A percentile compares a stretch with the other conserved stretches of the same genome.
These are phyloP conservation scores for Talaromyces liani DNA, from an alignment of 495 filamentous ascomycete genomes.

Conservation along the genomic window DNA sequence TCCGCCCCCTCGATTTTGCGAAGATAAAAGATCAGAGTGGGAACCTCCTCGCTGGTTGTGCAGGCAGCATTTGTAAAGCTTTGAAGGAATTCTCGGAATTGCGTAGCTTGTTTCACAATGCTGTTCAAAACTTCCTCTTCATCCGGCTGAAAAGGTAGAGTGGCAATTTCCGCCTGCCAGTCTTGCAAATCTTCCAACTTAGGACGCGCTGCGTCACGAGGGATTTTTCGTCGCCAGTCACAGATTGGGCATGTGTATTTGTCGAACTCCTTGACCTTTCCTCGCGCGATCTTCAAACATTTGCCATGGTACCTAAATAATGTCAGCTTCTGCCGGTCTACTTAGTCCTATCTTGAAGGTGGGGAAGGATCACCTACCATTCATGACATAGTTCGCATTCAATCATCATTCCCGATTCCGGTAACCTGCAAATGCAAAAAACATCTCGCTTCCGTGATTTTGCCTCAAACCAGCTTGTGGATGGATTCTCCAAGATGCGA, in stretches of 20 bases:
- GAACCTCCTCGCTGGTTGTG: slow-evolving; percentile 75
- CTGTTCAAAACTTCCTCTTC: slow-evolving; percentile 78
- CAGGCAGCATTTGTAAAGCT: slow-evolving; percentile 73
- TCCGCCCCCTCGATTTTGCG: slow-evolving; percentile 98
- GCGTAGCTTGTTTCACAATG: slow-evolving; percentile 76
- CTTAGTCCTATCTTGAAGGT: background rate
- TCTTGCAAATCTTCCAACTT: slow-evolving; percentile 86
- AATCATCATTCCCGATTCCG: slow-evolving; percentile 98
- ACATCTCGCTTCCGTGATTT: slow-evolving; percentile 63
- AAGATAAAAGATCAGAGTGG: slow-evolving; percentile 91
- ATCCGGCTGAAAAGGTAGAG: slow-evolving; percentile 89
- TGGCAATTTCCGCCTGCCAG: slow-evolving; percentile 80
- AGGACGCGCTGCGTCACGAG: slow-evolving; percentile 92
- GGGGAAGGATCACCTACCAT: slow-evolving; percentile 53
- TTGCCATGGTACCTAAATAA: slow-evolving; percentile 86
- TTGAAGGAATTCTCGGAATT: slow-evolving; percentile 77
- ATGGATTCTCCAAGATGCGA: slow-evolving; percentile 48
- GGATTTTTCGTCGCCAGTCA: slow-evolving; percentile 95
- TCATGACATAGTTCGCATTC: slow-evolving; percentile 97
- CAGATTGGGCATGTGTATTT: slow-evolving; percentile 98
- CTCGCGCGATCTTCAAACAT: slow-evolving; percentile 94
- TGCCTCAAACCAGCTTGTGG: slow-evolving; percentile 32
- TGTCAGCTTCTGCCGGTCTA: slow-evolving; percentile 10
- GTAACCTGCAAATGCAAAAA: slow-evolving; percentile 92
- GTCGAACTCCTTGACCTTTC: slow-evolving; percentile 96